Conservation (phyloP, 768 basidiomycete genomes). For the Tulasnella sp. region DNA sequence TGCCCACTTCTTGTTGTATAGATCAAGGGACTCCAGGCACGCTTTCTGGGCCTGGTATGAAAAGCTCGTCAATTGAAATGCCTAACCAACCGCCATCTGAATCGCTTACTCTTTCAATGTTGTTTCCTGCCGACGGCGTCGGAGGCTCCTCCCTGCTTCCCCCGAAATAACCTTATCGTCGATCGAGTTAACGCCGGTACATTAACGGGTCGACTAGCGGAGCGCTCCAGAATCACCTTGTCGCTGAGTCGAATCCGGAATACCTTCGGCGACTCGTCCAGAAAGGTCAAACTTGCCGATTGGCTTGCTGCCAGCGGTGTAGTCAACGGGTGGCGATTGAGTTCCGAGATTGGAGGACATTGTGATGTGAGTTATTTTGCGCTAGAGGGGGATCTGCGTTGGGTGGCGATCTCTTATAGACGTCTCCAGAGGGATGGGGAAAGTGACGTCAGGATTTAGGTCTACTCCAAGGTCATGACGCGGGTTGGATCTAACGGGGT, state of each 20-base stretch:
- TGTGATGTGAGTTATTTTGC: neutral
- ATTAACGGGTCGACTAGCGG: neutral
- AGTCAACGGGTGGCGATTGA: slow-evolving; percentile 8
- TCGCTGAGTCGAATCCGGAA: neutral
- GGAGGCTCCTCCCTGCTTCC: neutral
- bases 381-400: neutral
- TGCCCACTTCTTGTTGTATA: neutral
- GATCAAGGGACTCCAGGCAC: neutral
- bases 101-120: slow-evolving; percentile 5
- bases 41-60: neutral
- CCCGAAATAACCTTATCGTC: neutral
- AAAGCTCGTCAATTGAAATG: neutral
- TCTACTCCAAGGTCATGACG: slow-evolving; percentile 1
- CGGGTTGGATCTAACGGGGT: neutral
- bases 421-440: neutral
- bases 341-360: slow-evolving; percentile 18
- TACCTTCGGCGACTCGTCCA: neutral
- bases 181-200: neutral
- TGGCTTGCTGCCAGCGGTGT: neutral
- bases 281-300: slow-evolving; percentile 2
- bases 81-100: neutral
- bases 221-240: neutral
- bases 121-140: neutral
- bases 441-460: neutral
- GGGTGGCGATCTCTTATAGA: neutral